A percentile compares a stretch with the other conserved stretches of the same genome.
Conservation (phyloP, 202 grass and related monocot genomes). For the Panicum hallii region DNA sequence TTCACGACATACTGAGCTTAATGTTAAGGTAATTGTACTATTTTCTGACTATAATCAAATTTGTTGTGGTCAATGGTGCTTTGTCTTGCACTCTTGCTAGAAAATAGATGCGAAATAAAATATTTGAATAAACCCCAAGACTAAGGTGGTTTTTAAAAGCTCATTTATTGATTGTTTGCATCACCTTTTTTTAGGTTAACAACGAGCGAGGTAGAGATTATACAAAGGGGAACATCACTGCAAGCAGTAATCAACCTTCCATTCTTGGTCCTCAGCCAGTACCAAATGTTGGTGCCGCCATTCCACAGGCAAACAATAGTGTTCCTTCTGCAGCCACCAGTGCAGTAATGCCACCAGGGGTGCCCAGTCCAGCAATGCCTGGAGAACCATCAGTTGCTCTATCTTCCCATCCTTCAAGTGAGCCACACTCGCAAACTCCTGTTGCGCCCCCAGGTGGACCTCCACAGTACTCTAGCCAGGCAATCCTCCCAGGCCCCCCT, state of each 20-base stretch:
- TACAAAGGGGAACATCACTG: slow-evolving; percentile 56
- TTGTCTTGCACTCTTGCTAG: background rate
- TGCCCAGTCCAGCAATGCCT: slow-evolving; percentile 19
- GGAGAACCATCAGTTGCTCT: slow-evolving; percentile 36
- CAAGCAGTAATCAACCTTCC: slow-evolving; percentile 65
- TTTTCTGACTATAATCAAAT: slow-evolving; percentile 28
- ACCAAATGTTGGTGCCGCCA: slow-evolving; percentile 22
- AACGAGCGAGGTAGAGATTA: slow-evolving; percentile 95
- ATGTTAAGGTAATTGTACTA: slow-evolving; percentile 84
- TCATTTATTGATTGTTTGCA: slow-evolving; percentile 16
- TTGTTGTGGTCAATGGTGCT: background rate
- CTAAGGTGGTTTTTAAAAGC: slow-evolving; percentile 2
- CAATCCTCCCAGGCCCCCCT: slow-evolving; percentile 54
- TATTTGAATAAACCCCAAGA: background rate
- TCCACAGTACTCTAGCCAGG: slow-evolving; percentile 49
- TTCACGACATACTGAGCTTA: slow-evolving; percentile 95
- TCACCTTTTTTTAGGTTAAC: slow-evolving; percentile 68
- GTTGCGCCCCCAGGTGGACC: slow-evolving; percentile 27
- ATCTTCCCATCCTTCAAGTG: slow-evolving; percentile 49
- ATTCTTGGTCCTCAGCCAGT: slow-evolving; percentile 81
- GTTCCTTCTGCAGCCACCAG: slow-evolving; percentile 40
- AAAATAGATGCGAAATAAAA: slow-evolving; percentile 10
- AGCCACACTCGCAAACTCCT: slow-evolving; percentile 39
- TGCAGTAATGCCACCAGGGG: slow-evolving; percentile 43
- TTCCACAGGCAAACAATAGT: slow-evolving; percentile 32